Evolutionary conservation across 2,329 filamentous ascomycete species (phyloP), one percentile per base, ranked within the genome.

Genomic region (Apiospora arundinis): DNA sequence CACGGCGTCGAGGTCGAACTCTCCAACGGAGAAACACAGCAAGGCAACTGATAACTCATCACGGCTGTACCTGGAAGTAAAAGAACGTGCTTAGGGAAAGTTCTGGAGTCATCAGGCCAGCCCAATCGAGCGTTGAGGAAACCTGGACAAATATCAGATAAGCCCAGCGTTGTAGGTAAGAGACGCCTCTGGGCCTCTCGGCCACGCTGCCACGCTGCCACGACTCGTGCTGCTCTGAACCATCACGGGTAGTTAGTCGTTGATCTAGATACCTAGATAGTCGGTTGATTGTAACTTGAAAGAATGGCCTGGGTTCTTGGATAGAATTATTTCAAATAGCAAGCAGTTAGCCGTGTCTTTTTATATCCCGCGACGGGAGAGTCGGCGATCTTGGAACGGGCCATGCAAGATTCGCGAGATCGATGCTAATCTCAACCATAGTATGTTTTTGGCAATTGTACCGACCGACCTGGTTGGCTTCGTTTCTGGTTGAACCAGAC

Each of bases 351-450:
- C 52, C 52, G 32, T 60, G 52, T 12, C 16, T 56, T 56, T 56
- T n/a, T 60, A n/a, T 60, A 37, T 60, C 16, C 12, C 25, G 52
- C 52, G 28, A 60, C 14, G 42, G 42, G 12, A 45, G 6, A 32
- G 32, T 32, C 42, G 49, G 37, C 52, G 28, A 60, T 60, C 52
- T 60, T 60, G 52, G 52, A 60, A 37, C 25, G 18, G 52, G 16
- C 3, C 28, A 60, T 60, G 52, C 52, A 60, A 60, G 52, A 60
- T 60, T 60, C 52, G 52, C 52, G 52, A 60, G 52, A 60, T 60
- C 52, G 52, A 37, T 21, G 52, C 25, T 16, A 32, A 60, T 37
- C 52, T 60, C 52, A 37, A 60, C 28, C 52, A 11, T 7, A 16
- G 52, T 37, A 60, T 60, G 28, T 60, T 60, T 60, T 60, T 60